Evolutionary conservation across 768 basidiomycete genomes (phyloP).

Genomic region (Panaeolus cyanescens): DNA sequence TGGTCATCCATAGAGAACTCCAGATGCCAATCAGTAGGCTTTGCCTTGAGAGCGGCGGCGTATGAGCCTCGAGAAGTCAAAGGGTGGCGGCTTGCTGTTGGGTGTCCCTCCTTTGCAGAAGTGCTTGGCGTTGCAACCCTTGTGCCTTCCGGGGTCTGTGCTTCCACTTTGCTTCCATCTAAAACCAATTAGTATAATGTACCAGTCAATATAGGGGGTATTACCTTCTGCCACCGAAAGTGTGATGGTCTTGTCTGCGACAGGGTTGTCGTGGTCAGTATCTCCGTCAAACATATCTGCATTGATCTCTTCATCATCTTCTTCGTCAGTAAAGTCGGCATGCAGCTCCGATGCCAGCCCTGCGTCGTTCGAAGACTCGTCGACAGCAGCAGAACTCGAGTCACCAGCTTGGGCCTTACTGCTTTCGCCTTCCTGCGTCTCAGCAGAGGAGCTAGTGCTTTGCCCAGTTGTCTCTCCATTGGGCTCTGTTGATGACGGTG

Average conservation of each 20-base stretch:
- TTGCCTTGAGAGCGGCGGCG: constrained; percentile 90
- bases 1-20: constrained; percentile 95
- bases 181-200: constrained; percentile 5
- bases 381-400: constrained; percentile 26
- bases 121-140: constrained; percentile 87
- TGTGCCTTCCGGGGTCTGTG: constrained; percentile 96
- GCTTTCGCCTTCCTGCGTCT: constrained; percentile 4
- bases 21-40: constrained; percentile 95
- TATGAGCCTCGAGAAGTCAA: constrained; percentile 66
- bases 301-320: constrained; percentile 87
- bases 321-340: constrained; percentile 85
- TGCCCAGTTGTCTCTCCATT: constrained; percentile 15
- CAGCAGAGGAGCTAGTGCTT: constrained; percentile 9
- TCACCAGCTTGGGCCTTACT: constrained; percentile 6
- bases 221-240: constrained; percentile 82
- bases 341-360: constrained; percentile 65
- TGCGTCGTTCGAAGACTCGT: constrained; percentile 54
- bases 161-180: constrained; percentile 95
- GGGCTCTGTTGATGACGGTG: constrained; percentile 15
- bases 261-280: constrained; percentile 68
- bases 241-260: constrained; percentile 84
- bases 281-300: constrained; percentile 91
- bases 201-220: constrained; percentile 11
- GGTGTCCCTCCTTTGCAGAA: constrained; percentile 37
- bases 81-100: constrained; percentile 28